Percentiles rank a stretch among this genome's conserved stretches.
These are phyloP conservation scores for Malassezia cuniculi DNA, from an alignment of 1,284 basidiomycete genomes.

Conservation along the genomic window DNA sequence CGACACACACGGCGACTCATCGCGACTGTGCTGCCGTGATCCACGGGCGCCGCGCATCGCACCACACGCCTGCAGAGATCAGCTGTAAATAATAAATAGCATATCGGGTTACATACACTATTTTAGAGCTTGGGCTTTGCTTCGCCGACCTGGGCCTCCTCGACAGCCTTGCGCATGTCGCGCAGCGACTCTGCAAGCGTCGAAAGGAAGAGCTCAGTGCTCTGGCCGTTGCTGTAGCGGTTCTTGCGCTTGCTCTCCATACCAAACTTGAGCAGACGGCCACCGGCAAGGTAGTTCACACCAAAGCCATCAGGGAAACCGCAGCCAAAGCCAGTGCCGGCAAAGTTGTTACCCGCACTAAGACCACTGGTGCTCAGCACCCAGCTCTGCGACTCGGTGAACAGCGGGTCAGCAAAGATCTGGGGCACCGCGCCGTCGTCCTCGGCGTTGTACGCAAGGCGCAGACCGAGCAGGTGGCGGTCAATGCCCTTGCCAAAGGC, in stretches of 20 bases:
- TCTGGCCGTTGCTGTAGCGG: constrained; percentile 54
- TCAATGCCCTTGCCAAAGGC: constrained; percentile 77
- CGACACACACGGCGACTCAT: constrained; percentile 59
- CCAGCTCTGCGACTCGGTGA: constrained; percentile 68
- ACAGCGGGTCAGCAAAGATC: constrained; percentile 55
- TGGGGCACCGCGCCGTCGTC: constrained; percentile 29
- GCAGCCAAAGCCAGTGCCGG: constrained; percentile 64
- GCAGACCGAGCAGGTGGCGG: constrained; percentile 77
- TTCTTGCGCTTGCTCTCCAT: constrained; percentile 66
- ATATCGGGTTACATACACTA: too few relatives aligned
- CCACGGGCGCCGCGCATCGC: too few relatives aligned
- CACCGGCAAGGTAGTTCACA: constrained; percentile 58
- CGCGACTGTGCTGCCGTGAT: constrained; percentile 59
- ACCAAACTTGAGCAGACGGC: constrained; percentile 76
- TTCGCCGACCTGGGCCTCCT: too few relatives aligned
- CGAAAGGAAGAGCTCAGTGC: constrained; percentile 49
- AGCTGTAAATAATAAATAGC: too few relatives aligned
- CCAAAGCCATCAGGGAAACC: constrained; percentile 34
- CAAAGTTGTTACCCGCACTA: constrained; percentile 72
- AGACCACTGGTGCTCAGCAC: constrained; percentile 81
- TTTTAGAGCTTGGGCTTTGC: too few relatives aligned
- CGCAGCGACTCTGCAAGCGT: too few relatives aligned
- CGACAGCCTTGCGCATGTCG: too few relatives aligned
- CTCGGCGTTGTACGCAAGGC: constrained; percentile 47
- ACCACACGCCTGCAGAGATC: too few relatives aligned